These are phyloP conservation scores for Tricholomella constricta DNA, from an alignment of 768 basidiomycete genomes.

Conservation along the genomic window DNA sequence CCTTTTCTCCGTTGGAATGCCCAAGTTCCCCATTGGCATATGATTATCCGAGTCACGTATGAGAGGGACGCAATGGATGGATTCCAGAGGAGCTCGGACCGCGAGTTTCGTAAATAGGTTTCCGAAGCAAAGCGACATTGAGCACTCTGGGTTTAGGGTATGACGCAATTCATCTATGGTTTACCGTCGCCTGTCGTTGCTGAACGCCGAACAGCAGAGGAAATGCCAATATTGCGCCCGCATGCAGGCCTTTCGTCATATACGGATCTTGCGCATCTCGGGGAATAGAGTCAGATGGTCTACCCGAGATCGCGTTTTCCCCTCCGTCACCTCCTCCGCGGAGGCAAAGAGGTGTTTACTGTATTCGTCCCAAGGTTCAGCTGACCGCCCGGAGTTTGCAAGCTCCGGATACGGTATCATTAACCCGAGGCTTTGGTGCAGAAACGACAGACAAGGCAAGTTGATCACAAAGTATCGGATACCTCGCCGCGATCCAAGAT, in stretches of 20 bases:
- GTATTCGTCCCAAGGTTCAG: conserved; percentile 8
- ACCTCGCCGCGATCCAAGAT: conserved; percentile 1
- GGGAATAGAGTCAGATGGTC: conserved; percentile 1
- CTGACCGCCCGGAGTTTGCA: conserved; percentile 11
- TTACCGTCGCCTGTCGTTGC: not conserved
- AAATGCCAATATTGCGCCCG: too few relatives aligned
- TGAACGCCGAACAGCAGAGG: not conserved
- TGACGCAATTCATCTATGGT: conserved; percentile 10
- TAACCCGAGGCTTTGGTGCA: conserved; percentile 14
- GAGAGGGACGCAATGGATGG: too few relatives aligned
- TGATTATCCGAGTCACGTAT: too few relatives aligned
- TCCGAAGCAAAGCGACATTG: not conserved
- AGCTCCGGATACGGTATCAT: conserved; percentile 11
- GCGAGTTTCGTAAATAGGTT: not conserved
- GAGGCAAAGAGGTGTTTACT: conserved; percentile 3
- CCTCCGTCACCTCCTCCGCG: conserved; percentile 1
- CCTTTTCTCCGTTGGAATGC: not conserved
- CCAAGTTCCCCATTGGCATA: not conserved
- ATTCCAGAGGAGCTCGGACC: not conserved
- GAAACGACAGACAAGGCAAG: conserved; percentile 6
- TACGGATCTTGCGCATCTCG: conserved; percentile 13
- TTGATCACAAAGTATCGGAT: conserved; percentile 1
- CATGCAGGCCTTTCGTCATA: too few relatives aligned
- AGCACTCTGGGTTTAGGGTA: conserved; percentile 12
- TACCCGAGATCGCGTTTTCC: conserved; percentile 2